Evolutionary conservation across 108 stramenopile genomes (phyloP).

Genomic region (Skeletonema menzelii): DNA sequence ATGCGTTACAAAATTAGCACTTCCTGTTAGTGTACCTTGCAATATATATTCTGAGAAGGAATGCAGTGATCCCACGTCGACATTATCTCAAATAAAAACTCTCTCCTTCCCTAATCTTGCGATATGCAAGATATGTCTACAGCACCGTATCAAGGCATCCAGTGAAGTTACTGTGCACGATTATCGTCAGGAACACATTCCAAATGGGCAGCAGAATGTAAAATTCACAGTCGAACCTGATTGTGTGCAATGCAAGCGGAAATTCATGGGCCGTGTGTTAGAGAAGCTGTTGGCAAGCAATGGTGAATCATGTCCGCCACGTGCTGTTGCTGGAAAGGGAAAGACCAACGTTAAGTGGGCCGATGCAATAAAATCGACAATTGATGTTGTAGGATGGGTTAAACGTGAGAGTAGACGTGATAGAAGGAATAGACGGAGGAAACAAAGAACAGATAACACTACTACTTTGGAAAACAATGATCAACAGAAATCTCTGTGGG

Average conservation of each 20-base stretch:
- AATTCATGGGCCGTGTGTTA: slow-evolving; percentile 22
- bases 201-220: slow-evolving; percentile 35
- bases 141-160: slow-evolving; percentile 9
- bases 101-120: slow-evolving; percentile 24
- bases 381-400: slow-evolving; percentile 37
- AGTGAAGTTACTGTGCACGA: slow-evolving; percentile 29
- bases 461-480: background rate
- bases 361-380: slow-evolving; percentile 40
- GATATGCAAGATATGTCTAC: slow-evolving; percentile 30
- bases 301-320: background rate
- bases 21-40: slow-evolving; percentile 8
- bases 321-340: background rate
- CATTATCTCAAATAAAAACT: slow-evolving; percentile 16
- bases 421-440: slow-evolving; percentile 8
- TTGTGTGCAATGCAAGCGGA: slow-evolving; percentile 34
- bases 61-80: background rate
- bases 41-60: background rate
- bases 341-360: slow-evolving; percentile 21
- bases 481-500: slow-evolving; percentile 6
- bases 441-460: background rate
- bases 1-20: slow-evolving; percentile 27
- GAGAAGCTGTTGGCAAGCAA: slow-evolving; percentile 10
- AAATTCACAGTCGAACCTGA: slow-evolving; percentile 15
- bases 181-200: slow-evolving; percentile 21
- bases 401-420: slow-evolving; percentile 31